These are phyloP conservation scores for Paracoccidioides lutzii DNA, from an alignment of 2,329 filamentous ascomycete species.

Conservation along the genomic window DNA sequence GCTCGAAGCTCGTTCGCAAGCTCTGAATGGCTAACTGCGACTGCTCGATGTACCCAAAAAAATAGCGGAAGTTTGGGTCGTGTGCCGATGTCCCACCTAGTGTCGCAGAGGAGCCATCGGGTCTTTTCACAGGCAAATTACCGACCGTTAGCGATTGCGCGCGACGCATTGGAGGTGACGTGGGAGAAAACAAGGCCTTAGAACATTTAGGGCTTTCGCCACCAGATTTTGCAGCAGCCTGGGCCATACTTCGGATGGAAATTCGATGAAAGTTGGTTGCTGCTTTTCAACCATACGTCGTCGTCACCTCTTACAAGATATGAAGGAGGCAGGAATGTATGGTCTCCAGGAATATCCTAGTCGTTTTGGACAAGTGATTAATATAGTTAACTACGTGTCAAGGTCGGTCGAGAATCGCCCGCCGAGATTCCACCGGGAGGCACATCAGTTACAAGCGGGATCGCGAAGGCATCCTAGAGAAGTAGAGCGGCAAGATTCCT, in stretches of 20 bases:
- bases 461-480: neutral
- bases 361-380: too few species aligned
- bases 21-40: constrained; percentile 27
- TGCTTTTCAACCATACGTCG: neutral
- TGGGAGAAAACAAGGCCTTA: constrained; percentile 31
- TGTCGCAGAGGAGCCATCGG: constrained; percentile 12
- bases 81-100: constrained; percentile 10
- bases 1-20: constrained; percentile 27
- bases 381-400: neutral
- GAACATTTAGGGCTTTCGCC: constrained; percentile 4
- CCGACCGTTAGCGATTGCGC: constrained; percentile 28
- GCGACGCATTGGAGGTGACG: constrained; percentile 24
- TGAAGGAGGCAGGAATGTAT: neutral
- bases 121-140: constrained; percentile 18
- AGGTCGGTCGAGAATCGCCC: neutral
- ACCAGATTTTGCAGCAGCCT: neutral
- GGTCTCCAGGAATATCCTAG: too few species aligned
- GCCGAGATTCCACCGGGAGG: neutral
- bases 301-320: neutral
- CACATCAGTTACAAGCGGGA: neutral
- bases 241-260: neutral
- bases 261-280: neutral
- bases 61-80: constrained; percentile 12
- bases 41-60: constrained; percentile 31
- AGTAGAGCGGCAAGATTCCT: neutral